Evolutionary conservation across 352 stramenopile species (phyloP), one percentile per base, ranked within the genome.

Genomic region (Nannochloropsis limnetica): DNA sequence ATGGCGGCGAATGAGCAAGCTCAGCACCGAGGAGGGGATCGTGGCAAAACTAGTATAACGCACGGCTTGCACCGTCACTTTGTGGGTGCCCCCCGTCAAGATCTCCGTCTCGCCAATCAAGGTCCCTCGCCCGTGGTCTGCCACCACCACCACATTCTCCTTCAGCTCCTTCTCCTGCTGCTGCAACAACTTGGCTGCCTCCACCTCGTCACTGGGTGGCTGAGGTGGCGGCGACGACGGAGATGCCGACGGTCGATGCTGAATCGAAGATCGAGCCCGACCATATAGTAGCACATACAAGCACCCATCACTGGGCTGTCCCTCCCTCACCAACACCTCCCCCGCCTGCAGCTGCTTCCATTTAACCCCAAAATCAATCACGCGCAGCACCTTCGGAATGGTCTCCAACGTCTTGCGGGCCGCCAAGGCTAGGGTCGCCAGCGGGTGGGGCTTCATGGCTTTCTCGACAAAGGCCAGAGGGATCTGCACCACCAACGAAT

Each of bases 271-370:
- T 11, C 54, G 25, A 28, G 80, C 28, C 27, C 54, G 43, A 28
- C 81, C 81, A n/a, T 83, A 69, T 5, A 83, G 81, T 20, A 83
- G 44, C 68, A 83, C 81, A 25, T 82, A 81, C 45, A 83, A 20
- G 68, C 37, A 45, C 23, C 44, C 81, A 54, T 28, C 54, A 28
- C 25, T 31, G 23, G 25, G 25, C 25, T 68, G 28, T 3, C 81
- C 28, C 15, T 83, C 28, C 27, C 28, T 31, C 14, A 82, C 44
- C 11, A 80, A 81, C 23, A 81, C 54, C n/a, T 83, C 31, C 1
- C 81, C 81, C 54, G 81, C 29, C 28, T 80, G 44, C 25, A 83
- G 54, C n/a, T 37, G 23, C 54, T 29, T 69, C 28, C 44, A 83
- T 28, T 44, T 80, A 6, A 32, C 28, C 67, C 31, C 81, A 2